Evolutionary conservation across 345 rosid genomes (phyloP).

Genomic region (Murraya paniculata): DNA sequence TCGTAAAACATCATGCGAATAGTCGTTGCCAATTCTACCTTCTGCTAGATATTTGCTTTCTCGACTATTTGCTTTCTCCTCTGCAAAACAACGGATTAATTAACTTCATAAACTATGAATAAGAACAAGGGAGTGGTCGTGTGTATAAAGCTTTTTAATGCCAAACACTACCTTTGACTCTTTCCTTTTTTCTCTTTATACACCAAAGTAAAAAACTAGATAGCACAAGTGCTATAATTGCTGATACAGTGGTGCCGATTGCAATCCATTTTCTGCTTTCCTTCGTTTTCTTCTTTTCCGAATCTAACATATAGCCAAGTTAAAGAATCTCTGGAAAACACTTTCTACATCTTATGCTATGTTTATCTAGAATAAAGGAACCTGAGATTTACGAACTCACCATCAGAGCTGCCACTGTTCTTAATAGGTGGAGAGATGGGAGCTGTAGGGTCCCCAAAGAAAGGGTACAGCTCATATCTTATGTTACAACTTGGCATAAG

Average conservation of each 20-base stretch:
- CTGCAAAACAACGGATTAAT: neutral
- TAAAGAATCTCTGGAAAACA: neutral
- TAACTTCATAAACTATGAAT: neutral
- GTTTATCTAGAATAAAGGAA: neutral
- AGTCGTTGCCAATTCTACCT: neutral
- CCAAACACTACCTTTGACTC: neutral
- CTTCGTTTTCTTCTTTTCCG: neutral
- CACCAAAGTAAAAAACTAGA: neutral
- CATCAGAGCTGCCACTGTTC: neutral
- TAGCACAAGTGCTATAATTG: neutral
- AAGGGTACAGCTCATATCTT: slow-evolving; percentile 13
- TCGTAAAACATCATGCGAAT: neutral
- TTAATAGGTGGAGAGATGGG: neutral
- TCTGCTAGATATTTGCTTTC: neutral
- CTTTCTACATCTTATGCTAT: neutral
- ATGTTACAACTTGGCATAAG: slow-evolving; percentile 13
- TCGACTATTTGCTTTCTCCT: neutral
- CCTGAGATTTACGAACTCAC: neutral
- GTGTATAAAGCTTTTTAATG: neutral
- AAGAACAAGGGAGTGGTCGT: neutral
- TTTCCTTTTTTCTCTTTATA: neutral
- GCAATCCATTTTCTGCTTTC: slow-evolving; percentile 6
- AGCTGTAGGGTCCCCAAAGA: neutral
- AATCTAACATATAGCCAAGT: neutral
- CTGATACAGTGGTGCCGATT: slow-evolving; percentile 3